Evolutionary conservation across 2,329 filamentous ascomycete genomes (phyloP).

Genomic region (Colletotrichum filicis): DNA sequence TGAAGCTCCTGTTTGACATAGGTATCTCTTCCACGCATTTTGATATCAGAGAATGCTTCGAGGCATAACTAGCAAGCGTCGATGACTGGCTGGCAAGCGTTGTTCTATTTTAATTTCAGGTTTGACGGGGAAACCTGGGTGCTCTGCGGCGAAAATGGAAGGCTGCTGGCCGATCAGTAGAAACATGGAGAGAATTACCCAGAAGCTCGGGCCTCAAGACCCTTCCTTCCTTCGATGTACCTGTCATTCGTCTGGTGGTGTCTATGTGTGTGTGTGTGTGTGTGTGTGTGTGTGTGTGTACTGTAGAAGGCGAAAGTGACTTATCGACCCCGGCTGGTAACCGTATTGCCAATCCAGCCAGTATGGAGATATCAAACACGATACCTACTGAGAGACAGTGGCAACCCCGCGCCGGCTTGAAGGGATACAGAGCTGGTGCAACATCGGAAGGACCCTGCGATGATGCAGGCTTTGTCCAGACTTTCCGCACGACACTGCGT

Average conservation of each 20-base stretch:
- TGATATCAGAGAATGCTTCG: not conserved
- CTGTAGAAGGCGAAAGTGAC: not conserved
- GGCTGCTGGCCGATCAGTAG: slow-evolving; percentile 15
- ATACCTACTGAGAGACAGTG: no score
- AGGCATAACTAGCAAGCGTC: not conserved
- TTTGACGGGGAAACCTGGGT: slow-evolving; percentile 6
- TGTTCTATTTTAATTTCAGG: slow-evolving; percentile 20
- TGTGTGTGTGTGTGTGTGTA: not conserved
- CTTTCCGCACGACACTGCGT: not conserved
- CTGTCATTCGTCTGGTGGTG: not conserved
- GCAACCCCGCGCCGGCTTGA: not conserved
- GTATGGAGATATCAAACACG: no score
- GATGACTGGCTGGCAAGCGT: not conserved
- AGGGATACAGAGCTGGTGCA: not conserved
- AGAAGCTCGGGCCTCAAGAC: slow-evolving; percentile 21
- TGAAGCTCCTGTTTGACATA: not conserved
- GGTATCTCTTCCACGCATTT: not conserved
- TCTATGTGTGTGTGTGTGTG: not conserved
- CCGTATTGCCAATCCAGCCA: no score
- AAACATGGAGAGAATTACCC: slow-evolving; percentile 20
- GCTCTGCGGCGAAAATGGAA: not conserved
- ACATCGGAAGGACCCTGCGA: not conserved
- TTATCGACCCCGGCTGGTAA: not conserved
- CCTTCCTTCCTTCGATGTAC: not conserved
- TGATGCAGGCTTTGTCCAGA: not conserved